A percentile compares a stretch with the other conserved stretches of the same genome.
Evolutionary conservation across 2,329 filamentous ascomycete species (phyloP).

Genomic region (Ophiostoma triangulosporum): DNA sequence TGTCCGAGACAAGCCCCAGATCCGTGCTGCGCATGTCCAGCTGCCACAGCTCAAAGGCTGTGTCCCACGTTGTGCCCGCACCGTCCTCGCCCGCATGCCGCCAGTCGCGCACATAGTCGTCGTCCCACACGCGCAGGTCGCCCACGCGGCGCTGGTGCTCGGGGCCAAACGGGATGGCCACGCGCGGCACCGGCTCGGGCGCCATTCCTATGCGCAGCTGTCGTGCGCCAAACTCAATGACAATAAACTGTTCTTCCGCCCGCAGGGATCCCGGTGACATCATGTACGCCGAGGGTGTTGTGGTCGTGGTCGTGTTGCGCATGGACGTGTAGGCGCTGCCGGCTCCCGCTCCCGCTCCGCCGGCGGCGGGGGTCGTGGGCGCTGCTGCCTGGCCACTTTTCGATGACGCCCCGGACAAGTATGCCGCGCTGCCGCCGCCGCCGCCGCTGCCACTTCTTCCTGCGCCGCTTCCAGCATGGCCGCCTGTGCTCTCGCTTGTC

Average conservation of each 20-base stretch:
- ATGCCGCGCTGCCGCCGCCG: conserved; percentile 11
- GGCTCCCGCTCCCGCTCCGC: not conserved
- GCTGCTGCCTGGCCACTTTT: not conserved
- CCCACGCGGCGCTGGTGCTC: conserved; percentile 65
- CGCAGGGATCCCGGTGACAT: conserved; percentile 47
- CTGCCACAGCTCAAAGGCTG: conserved; percentile 62
- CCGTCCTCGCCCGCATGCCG: conserved; percentile 20
- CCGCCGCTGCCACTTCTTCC: conserved; percentile 1
- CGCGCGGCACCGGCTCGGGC: conserved; percentile 67
- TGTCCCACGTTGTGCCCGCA: conserved; percentile 42
- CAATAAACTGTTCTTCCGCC: conserved; percentile 69
- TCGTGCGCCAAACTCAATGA: conserved; percentile 72
- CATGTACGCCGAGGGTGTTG: conserved; percentile 41
- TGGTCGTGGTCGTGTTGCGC: conserved; percentile 20
- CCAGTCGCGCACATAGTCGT: conserved; percentile 36
- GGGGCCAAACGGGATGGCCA: conserved; percentile 55
- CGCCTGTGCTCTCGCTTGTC: conserved; percentile 19
- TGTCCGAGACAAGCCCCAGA: conserved; percentile 70
- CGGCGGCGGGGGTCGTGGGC: conserved; percentile 16
- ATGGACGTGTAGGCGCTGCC: not conserved
- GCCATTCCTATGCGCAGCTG: conserved; percentile 74
- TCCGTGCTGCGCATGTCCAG: conserved; percentile 61
- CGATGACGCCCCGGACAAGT: not conserved
- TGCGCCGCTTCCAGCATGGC: conserved; percentile 5
- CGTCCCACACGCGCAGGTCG: conserved; percentile 63